Conservation (phyloP, 1,284 basidiomycete genomes). For the Meira miltonrushii region DNA sequence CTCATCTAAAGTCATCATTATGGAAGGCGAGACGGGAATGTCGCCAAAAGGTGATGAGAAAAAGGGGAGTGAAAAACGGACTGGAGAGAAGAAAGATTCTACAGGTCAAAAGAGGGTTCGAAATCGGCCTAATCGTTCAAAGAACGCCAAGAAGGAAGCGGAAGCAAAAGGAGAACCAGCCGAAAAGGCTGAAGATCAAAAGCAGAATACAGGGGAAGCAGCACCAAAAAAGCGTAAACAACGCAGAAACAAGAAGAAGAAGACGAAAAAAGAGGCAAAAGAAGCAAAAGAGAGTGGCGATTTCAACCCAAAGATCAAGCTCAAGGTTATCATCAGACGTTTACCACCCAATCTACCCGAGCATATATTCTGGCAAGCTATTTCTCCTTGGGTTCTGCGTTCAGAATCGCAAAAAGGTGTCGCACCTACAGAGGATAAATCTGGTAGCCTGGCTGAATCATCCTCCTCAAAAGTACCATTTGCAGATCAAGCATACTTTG, state of each 20-base stretch:
- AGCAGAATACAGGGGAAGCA: too few species aligned
- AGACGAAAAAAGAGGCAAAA: slow-evolving; percentile 10
- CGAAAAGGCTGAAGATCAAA: too few species aligned
- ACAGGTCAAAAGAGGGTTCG: too few species aligned
- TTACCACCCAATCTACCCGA: slow-evolving; percentile 89
- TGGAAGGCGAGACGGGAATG: too few species aligned
- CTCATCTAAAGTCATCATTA: too few species aligned
- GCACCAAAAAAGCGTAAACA: too few species aligned
- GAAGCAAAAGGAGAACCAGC: neutral
- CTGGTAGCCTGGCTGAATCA: too few species aligned
- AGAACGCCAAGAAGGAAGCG: neutral
- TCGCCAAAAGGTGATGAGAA: too few species aligned
- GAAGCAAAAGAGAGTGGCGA: slow-evolving; percentile 8
- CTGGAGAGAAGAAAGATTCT: too few species aligned
- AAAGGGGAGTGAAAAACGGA: too few species aligned
- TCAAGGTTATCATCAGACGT: slow-evolving; percentile 82
- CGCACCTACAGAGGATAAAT: slow-evolving; percentile 57
- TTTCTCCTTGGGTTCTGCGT: slow-evolving; percentile 70
- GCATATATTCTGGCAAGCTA: slow-evolving; percentile 85
- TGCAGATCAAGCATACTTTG: slow-evolving; percentile 30
- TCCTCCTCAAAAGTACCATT: slow-evolving; percentile 58
- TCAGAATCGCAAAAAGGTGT: neutral
- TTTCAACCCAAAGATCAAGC: slow-evolving; percentile 47
- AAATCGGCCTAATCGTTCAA: neutral
- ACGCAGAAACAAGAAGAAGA: neutral